Conservation (phyloP, 805 yeast species). For the Lipomyces chichibuensis region DNA sequence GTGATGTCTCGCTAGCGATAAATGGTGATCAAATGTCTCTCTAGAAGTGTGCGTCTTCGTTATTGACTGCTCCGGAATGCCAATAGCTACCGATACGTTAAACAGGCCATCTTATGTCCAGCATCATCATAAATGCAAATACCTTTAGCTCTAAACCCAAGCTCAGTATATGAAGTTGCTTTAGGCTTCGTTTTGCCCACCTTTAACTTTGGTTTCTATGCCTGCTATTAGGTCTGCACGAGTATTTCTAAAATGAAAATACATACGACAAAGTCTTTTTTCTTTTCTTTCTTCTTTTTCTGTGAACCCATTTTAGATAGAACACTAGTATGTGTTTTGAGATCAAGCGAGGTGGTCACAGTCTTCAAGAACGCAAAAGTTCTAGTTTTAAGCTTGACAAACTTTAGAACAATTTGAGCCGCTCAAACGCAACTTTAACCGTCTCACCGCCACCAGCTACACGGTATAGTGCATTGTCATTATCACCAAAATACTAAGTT, state of each 20-base stretch:
- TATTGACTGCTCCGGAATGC: conserved; percentile 48
- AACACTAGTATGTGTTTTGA: not conserved
- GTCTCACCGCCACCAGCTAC: not conserved
- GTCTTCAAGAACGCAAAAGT: not conserved
- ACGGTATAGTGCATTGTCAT: not conserved
- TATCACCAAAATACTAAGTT: not conserved
- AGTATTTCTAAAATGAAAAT: not conserved
- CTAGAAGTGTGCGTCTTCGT: conserved; percentile 31
- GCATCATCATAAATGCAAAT: not conserved
- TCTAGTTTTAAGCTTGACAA: not conserved
- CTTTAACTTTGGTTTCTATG: conserved; percentile 68
- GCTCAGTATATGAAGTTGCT: conserved; percentile 78
- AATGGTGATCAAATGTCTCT: conserved; percentile 53
- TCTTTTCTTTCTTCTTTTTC: conserved; percentile 64
- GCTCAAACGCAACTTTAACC: not conserved
- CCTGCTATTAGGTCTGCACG: not conserved
- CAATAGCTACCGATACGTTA: conserved; percentile 42
- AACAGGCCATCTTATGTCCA: not conserved
- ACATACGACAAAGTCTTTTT: conserved; percentile 64
- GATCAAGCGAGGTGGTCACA: not conserved
- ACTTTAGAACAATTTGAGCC: not conserved
- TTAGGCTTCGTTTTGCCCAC: conserved; percentile 83
- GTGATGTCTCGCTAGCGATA: conserved; percentile 77
- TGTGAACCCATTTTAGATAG: conserved; percentile 32
- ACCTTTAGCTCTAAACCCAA: conserved; percentile 73